These are phyloP conservation scores for Venturia effusa DNA, from an alignment of 2,329 filamentous ascomycete genomes.

Conservation along the genomic window DNA sequence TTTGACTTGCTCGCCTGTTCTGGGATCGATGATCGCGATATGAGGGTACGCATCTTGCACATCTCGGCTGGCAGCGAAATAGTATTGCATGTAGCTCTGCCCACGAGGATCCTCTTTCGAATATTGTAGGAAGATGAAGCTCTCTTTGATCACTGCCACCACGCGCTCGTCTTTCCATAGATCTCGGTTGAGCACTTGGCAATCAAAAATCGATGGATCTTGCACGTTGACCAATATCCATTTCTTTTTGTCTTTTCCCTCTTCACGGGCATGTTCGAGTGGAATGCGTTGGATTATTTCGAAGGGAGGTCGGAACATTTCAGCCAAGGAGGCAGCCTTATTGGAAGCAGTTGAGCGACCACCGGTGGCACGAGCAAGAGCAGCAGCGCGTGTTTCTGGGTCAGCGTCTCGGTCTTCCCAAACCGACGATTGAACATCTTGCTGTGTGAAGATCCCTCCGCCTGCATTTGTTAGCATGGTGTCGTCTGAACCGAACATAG, in stretches of 20 bases:
- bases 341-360: constrained; percentile 54
- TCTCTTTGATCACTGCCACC: constrained; percentile 70
- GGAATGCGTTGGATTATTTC: constrained; percentile 70
- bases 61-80: constrained; percentile 65
- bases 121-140: constrained; percentile 95
- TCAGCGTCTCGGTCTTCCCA: constrained; percentile 45
- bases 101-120: constrained; percentile 73
- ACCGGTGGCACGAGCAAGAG: constrained; percentile 50
- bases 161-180: constrained; percentile 86
- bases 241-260: constrained; percentile 80
- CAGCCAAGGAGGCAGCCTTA: constrained; percentile 70
- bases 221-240: constrained; percentile 96
- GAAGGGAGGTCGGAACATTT: constrained; percentile 86
- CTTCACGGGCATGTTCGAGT: constrained; percentile 77
- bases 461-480: constrained; percentile 19
- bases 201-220: constrained; percentile 86
- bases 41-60: constrained; percentile 88
- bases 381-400: constrained; percentile 33
- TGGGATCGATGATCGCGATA: constrained; percentile 88
- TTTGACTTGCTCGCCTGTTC: constrained; percentile 95
- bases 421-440: constrained; percentile 41
- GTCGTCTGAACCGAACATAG: constrained; percentile 14
- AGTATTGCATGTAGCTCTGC: constrained; percentile 77
- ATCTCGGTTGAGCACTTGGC: constrained; percentile 86
- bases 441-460: constrained; percentile 61